Evolutionary conservation across 2,329 filamentous ascomycete genomes (phyloP).

Genomic region (Verticillium klebahnii): DNA sequence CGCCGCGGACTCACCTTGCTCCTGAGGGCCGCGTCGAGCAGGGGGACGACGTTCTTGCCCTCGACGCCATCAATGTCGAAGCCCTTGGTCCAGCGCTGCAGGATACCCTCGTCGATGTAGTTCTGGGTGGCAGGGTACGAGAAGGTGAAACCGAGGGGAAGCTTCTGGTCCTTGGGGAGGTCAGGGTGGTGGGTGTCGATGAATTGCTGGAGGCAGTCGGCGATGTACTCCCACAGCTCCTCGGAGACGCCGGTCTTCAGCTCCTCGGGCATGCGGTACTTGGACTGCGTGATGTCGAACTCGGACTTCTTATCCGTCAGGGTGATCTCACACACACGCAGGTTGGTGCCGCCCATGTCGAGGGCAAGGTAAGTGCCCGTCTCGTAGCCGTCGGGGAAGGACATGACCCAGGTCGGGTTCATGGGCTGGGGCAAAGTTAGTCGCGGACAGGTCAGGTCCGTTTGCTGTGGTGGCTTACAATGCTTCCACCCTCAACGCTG

Average conservation of each 20-base stretch:
- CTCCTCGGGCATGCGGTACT: slow-evolving; percentile 92
- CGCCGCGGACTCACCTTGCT: slow-evolving; percentile 47
- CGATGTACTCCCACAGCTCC: slow-evolving; percentile 92
- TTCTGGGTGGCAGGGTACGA: slow-evolving; percentile 92
- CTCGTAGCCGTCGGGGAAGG: slow-evolving; percentile 80
- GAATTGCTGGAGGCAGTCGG: slow-evolving; percentile 87
- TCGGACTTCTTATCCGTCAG: slow-evolving; percentile 83
- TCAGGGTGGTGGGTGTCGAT: slow-evolving; percentile 79
- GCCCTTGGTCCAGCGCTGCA: slow-evolving; percentile 96
- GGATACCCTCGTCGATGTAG: slow-evolving; percentile 85
- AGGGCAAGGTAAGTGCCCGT: slow-evolving; percentile 83
- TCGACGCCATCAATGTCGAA: slow-evolving; percentile 93
- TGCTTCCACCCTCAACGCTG: slow-evolving; percentile 82
- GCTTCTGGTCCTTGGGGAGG: slow-evolving; percentile 52
- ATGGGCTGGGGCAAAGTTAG: slow-evolving; percentile 64
- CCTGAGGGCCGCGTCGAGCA: slow-evolving; percentile 74
- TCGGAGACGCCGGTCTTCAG: slow-evolving; percentile 80
- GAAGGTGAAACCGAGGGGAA: slow-evolving; percentile 91
- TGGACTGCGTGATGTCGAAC: slow-evolving; percentile 93
- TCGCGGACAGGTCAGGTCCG: not conserved
- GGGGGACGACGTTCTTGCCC: slow-evolving; percentile 83
- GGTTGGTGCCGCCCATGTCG: slow-evolving; percentile 94
- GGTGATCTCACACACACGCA: slow-evolving; percentile 90
- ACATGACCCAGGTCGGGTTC: slow-evolving; percentile 97
- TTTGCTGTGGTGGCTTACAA: slow-evolving; percentile 59